Evolutionary conservation across 768 basidiomycete species (phyloP), one percentile per base, ranked within the genome.

Genomic region (Lyophyllum atratum): DNA sequence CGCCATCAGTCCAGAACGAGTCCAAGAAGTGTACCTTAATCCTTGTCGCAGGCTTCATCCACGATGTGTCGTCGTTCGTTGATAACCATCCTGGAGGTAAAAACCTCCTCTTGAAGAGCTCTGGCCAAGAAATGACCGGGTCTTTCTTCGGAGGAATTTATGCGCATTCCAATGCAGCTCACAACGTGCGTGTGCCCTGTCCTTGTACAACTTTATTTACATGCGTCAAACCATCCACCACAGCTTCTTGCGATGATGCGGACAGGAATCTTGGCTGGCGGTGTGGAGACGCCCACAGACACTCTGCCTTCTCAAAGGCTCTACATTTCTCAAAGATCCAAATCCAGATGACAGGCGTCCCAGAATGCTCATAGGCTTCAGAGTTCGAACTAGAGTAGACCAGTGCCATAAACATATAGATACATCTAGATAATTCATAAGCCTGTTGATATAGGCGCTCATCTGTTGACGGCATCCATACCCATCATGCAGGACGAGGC

Each of bases 91-190:
- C 94, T 0, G 94, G 94, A 22, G 94, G 94, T 15, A 75, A 75
- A 39, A 66, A 74, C 37, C 65, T 90, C 50, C 72, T 97, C 64
- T 70, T 74, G 52, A 73, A 72, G 25, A 84, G 77, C 58, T 78
- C 86, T 15, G 93, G 93, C n/a, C 87, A 85, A 65, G 93, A 95
- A 60, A 86, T 90, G 68, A 93, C 93, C 0, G 80, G 88, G 0
- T 81, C 90, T 2, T 95, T 95, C 76, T 91, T 88, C 68, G 94
- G 94, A 4, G 93, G 93, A 22, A 76, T 89, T 1, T 92, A 93
- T 69, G 80, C 85, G 25, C 92, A 94, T 67, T 90, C 89, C 8
- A 89, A 91, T 69, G 91, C 90, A 6, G 92, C 92, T 11, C 87
- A 89, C 68, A 90, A 90, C 60, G 86, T 86, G 67, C 59, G 84